Evolutionary conservation across 2,329 filamentous ascomycete species (phyloP), one percentile per base, ranked within the genome.

Genomic region (Fusarium anguioides): DNA sequence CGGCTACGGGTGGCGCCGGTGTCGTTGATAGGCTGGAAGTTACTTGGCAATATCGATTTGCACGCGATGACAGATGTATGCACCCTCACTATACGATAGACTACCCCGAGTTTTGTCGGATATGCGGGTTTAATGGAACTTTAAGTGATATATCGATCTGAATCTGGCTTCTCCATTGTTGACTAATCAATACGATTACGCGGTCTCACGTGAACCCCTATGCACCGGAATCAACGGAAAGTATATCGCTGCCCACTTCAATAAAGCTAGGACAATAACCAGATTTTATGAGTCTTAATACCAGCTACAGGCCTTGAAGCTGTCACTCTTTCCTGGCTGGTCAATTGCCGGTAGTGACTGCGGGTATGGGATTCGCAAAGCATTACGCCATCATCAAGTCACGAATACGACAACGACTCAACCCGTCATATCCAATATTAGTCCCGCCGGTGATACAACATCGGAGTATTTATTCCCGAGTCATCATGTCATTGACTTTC

Each of bases 381-480:
- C 2, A 62, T 66, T 66, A 66, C 63, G 63, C 61, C 61, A 66
- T 66, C 8, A 26, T 62, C 17, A 9, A 41, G 62, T 66, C 63
- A 66, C 36, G 41, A 10, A 8, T 37, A 56, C 56, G 63, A 54
- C 40, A 56, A 45, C 21, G 23, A 50, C 23, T 40, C 49, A 20
- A 45, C 40, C 50, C 24, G 35, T 41, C 47, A 49, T 45, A 60
- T 39, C 6, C 17, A 33, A 8, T 23, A 33, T 26, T 55, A 50
- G 35, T 4, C 52, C 53, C 60, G 15, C 26, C 50, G 42, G 50
- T 23, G 23, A 63, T 63, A 63, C 37, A 17, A 58, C 60, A n/a
- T 50, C 15, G 17, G 14, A 20, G 12, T 18, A 5, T 29, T 49
- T 45, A 50, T 63, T 37, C 4, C 42, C 52, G 15, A 49, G 37